Evolutionary conservation across 306 rosid species (phyloP).

Genomic region (Quillaja saponaria): DNA sequence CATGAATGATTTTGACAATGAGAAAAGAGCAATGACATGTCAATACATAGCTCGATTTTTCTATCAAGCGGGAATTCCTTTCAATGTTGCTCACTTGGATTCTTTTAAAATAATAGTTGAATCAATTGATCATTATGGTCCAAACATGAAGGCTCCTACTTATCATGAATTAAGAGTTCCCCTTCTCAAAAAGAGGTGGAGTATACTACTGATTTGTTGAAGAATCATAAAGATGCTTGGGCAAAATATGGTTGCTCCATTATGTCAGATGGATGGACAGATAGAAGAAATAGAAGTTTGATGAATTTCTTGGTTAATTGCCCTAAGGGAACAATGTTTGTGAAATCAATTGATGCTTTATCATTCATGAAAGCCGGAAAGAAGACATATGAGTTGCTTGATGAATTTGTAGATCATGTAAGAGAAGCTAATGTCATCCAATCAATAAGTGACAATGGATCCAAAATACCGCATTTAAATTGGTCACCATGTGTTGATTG

Average conservation of each 20-base stretch:
- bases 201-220: no score
- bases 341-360: constrained; percentile 12
- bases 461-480: not conserved
- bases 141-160: not conserved
- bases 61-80: no score
- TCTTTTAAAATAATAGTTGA: not conserved
- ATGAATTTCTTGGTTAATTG: constrained; percentile 8
- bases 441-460: not conserved
- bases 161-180: not conserved
- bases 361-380: not conserved
- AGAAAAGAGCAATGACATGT: no score
- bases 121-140: not conserved
- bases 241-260: not conserved
- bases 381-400: not conserved
- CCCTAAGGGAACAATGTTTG: not conserved
- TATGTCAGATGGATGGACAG: constrained; percentile 10
- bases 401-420: not conserved
- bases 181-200: not conserved
- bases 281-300: not conserved
- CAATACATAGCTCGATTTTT: no score
- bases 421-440: not conserved
- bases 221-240: not conserved
- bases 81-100: not conserved
- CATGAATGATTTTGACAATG: no score
- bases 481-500: not conserved